Evolutionary conservation across 1,284 basidiomycete genomes (phyloP).

Genomic region (Mycosarcoma mackinlayi): DNA sequence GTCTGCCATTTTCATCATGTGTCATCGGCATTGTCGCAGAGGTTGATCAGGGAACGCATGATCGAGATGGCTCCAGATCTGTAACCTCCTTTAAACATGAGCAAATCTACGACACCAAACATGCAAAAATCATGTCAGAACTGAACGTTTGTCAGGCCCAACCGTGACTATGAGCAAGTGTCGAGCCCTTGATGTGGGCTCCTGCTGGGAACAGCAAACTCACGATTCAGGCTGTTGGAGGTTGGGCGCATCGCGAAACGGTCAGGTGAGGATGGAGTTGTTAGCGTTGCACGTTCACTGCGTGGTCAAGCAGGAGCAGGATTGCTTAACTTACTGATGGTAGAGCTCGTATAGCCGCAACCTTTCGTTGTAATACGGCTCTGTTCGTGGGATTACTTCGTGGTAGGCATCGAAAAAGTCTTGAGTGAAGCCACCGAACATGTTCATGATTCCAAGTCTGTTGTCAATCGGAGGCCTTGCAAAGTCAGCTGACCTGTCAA

Average conservation of each 20-base stretch:
- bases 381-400: conserved; percentile 21
- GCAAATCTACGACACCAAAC: conserved; percentile 21
- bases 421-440: conserved; percentile 47
- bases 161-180: neutral
- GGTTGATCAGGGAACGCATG: conserved; percentile 39
- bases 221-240: neutral
- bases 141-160: neutral
- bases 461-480: neutral
- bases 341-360: conserved; percentile 41
- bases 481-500: neutral
- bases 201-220: neutral
- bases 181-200: neutral
- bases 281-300: too few relatives aligned
- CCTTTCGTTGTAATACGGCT: conserved; percentile 37
- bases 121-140: neutral
- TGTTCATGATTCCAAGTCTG: conserved; percentile 48
- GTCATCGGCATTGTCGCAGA: conserved; percentile 13
- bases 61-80: conserved; percentile 40
- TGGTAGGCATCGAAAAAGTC: conserved; percentile 50
- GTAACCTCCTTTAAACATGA: conserved; percentile 46
- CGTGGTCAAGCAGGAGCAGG: too few relatives aligned
- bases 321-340: conserved; percentile 31
- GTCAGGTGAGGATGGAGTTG: too few relatives aligned
- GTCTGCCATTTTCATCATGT: neutral
- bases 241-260: too few relatives aligned